Conservation (phyloP, 1,284 basidiomycete species). For the Fereydounia khargensis region DNA sequence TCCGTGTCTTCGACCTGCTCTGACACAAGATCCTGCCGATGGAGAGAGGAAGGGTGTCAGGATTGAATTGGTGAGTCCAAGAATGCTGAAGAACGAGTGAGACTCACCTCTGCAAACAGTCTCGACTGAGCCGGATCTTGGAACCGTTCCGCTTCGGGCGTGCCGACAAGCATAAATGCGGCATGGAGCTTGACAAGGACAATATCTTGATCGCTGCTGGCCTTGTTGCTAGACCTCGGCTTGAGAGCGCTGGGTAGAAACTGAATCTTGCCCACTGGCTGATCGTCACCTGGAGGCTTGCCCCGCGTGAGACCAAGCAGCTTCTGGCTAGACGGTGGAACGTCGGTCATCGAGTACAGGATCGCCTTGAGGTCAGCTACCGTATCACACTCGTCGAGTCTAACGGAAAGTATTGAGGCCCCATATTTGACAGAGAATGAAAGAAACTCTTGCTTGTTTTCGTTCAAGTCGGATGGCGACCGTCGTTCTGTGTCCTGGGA, state of each 20-base stretch:
- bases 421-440: slow-evolving; percentile 39
- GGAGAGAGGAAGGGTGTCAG: too few species aligned
- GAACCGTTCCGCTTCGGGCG: slow-evolving; percentile 55
- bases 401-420: slow-evolving; percentile 15
- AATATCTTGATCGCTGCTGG: not conserved
- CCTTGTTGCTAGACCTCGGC: not conserved
- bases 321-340: slow-evolving; percentile 83
- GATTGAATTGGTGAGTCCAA: too few species aligned
- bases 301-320: slow-evolving; percentile 81
- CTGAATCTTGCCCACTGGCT: slow-evolving; percentile 15
- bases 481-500: not conserved
- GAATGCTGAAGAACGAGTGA: too few species aligned
- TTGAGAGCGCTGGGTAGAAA: slow-evolving; percentile 26
- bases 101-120: slow-evolving; percentile 3
- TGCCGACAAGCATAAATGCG: slow-evolving; percentile 41
- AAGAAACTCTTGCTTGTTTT: too few species aligned
- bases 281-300: slow-evolving; percentile 66
- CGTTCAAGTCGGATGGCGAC: not conserved
- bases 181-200: slow-evolving; percentile 17
- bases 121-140: slow-evolving; percentile 65
- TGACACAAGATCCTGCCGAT: too few species aligned
- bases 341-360: slow-evolving; percentile 71
- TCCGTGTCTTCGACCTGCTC: too few species aligned
- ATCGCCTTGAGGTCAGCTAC: slow-evolving; percentile 50
- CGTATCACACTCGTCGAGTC: slow-evolving; percentile 25